These are phyloP conservation scores for Fusarium robinianum DNA, from an alignment of 2,329 filamentous ascomycete species.

Conservation along the genomic window DNA sequence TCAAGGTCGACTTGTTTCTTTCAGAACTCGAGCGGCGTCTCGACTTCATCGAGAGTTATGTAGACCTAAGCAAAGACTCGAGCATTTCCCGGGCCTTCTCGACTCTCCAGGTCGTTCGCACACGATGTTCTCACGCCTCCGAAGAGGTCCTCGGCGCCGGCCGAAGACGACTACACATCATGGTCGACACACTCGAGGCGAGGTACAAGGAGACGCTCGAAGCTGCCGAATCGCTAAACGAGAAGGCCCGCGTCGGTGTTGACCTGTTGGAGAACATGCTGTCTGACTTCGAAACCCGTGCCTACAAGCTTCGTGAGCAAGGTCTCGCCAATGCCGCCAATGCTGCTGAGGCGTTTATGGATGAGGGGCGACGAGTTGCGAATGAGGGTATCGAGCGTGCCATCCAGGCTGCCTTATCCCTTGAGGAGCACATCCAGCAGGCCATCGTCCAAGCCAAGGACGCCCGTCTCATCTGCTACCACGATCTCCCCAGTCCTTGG, in stretches of 20 bases:
- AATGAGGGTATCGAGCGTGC: slow-evolving; percentile 79
- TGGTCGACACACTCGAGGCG: slow-evolving; percentile 89
- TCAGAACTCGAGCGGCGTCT: slow-evolving; percentile 84
- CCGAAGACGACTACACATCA: slow-evolving; percentile 78
- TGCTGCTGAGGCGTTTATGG: slow-evolving; percentile 73
- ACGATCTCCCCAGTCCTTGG: slow-evolving; percentile 91
- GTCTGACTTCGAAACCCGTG: slow-evolving; percentile 80
- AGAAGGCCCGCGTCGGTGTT: slow-evolving; percentile 88
- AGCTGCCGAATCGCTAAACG: slow-evolving; percentile 83
- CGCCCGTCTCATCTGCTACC: slow-evolving; percentile 82
- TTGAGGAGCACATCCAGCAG: slow-evolving; percentile 83
- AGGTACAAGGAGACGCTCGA: slow-evolving; percentile 85
- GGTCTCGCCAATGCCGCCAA: slow-evolving; percentile 70
- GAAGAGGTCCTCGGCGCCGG: slow-evolving; percentile 89
- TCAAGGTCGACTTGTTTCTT: slow-evolving; percentile 78
- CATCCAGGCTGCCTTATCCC: slow-evolving; percentile 76
- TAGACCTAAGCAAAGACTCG: slow-evolving; percentile 80
- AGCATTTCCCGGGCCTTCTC: slow-evolving; percentile 84
- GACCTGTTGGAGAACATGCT: slow-evolving; percentile 85
- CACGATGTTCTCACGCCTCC: slow-evolving; percentile 86
- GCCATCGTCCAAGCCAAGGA: slow-evolving; percentile 77
- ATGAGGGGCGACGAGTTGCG: slow-evolving; percentile 77
- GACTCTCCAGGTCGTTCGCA: slow-evolving; percentile 83
- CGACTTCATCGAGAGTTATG: slow-evolving; percentile 86
- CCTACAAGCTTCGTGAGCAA: slow-evolving; percentile 77